Evolutionary conservation across 2,329 filamentous ascomycete species (phyloP).

Genomic region (Lojkania enalia): DNA sequence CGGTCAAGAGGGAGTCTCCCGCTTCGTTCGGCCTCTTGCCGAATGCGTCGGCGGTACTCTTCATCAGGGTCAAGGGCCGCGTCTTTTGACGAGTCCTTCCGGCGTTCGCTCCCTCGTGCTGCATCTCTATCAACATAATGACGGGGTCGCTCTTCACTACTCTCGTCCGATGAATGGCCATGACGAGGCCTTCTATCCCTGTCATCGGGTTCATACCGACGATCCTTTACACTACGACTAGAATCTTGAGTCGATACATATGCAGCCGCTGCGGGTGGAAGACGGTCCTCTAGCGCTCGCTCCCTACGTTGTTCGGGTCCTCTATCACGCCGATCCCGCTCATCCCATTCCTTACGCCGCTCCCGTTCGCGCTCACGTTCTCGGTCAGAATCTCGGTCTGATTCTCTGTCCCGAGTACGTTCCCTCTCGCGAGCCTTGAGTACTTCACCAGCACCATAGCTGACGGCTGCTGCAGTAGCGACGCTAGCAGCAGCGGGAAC

Average conservation of each 20-base stretch:
- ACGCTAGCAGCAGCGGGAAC: slow-evolving; percentile 33
- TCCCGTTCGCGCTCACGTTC: slow-evolving; percentile 50
- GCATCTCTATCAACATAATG: slow-evolving; percentile 40
- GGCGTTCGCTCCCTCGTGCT: slow-evolving; percentile 35
- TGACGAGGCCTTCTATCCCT: slow-evolving; percentile 30
- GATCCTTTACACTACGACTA: slow-evolving; percentile 27
- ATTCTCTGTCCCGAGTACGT: slow-evolving; percentile 35
- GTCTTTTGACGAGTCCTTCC: slow-evolving; percentile 35
- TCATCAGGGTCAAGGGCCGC: slow-evolving; percentile 52
- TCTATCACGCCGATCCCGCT: slow-evolving; percentile 31
- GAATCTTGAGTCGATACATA: slow-evolving; percentile 26
- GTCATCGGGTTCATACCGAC: slow-evolving; percentile 39
- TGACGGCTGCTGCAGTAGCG: slow-evolving; percentile 35
- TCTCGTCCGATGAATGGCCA: slow-evolving; percentile 36
- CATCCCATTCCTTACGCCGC: slow-evolving; percentile 50
- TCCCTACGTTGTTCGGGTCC: slow-evolving; percentile 7
- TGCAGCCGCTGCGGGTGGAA: slow-evolving; percentile 13
- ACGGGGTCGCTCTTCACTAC: slow-evolving; percentile 39
- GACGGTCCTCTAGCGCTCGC: slow-evolving; percentile 12
- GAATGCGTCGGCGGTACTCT: slow-evolving; percentile 54
- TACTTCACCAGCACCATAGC: slow-evolving; percentile 32
- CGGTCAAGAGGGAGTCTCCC: slow-evolving; percentile 25
- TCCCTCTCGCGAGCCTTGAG: slow-evolving; percentile 39
- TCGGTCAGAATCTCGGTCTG: slow-evolving; percentile 29
- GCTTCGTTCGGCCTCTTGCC: slow-evolving; percentile 48